These are phyloP conservation scores for Emiliania huxleyi DNA, from an alignment of 78 protist species.

Conservation along the genomic window DNA sequence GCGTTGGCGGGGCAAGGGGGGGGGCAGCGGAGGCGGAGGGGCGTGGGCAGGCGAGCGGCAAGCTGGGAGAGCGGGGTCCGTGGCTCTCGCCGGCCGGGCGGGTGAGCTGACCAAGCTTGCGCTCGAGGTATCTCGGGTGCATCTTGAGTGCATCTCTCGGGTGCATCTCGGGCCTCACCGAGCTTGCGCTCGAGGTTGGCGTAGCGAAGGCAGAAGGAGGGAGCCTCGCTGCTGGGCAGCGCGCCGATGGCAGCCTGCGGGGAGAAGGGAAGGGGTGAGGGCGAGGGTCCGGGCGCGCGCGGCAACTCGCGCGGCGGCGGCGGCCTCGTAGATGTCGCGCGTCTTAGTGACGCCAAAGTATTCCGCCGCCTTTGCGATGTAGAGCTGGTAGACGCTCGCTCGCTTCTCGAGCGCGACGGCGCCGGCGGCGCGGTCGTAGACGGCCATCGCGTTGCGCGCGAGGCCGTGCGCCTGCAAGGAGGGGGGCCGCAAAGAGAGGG, in stretches of 20 bases:
- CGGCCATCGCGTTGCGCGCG: conserved; percentile 86
- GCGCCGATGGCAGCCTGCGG: conserved; percentile 62
- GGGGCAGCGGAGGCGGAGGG: background rate
- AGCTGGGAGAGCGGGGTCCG: background rate
- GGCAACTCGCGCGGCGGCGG: conserved; percentile 64
- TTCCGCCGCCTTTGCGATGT: conserved; percentile 79
- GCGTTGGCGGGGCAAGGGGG: no score
- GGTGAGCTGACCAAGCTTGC: no score
- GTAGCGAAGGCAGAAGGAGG: conserved; percentile 60
- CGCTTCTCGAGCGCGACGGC: conserved; percentile 32
- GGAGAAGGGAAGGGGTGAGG: conserved; percentile 52
- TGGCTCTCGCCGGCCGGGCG: conserved; percentile 51
- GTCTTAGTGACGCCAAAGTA: conserved; percentile 77
- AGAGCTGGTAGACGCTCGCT: conserved; percentile 68
- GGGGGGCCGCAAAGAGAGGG: background rate
- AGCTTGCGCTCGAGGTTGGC: conserved; percentile 87
- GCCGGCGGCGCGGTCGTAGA: conserved; percentile 83
- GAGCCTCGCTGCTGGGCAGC: background rate
- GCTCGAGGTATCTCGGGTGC: no score
- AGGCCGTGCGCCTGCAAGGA: conserved; percentile 70
- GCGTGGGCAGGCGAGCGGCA: background rate
- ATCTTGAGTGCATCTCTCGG: no score
- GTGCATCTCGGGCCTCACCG: no score
- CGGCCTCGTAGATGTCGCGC: conserved; percentile 88
- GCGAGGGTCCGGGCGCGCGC: background rate